These are phyloP conservation scores for Ramaria sp. DNA, from an alignment of 768 basidiomycete genomes.

Conservation along the genomic window DNA sequence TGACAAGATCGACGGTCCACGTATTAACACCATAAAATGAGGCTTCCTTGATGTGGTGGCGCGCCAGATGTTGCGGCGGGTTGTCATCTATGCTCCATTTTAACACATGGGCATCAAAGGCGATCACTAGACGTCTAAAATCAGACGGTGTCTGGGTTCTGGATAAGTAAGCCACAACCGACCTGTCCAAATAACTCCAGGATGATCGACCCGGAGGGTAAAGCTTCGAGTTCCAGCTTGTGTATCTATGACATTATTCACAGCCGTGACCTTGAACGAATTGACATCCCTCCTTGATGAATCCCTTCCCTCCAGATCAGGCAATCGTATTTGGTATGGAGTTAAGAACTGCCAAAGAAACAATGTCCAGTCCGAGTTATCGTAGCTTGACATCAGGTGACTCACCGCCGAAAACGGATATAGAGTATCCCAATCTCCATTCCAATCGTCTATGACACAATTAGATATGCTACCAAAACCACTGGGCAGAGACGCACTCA, in stretches of 20 bases:
- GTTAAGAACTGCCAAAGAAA: conserved; percentile 56
- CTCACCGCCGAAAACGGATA: conserved; percentile 72
- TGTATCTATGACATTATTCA: conserved; percentile 45
- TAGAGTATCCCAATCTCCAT: conserved; percentile 80
- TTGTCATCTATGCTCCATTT: conserved; percentile 73
- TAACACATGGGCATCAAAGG: conserved; percentile 85
- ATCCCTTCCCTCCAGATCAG: conserved; percentile 24
- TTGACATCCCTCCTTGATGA: conserved; percentile 16
- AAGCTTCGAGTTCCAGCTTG: conserved; percentile 56
- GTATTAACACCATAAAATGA: conserved; percentile 72
- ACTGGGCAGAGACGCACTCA: not conserved
- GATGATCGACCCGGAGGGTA: conserved; percentile 62
- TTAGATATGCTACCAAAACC: not conserved
- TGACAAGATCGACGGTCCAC: conserved; percentile 64
- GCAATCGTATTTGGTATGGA: conserved; percentile 68
- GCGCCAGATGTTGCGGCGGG: conserved; percentile 62
- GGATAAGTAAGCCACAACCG: conserved; percentile 12
- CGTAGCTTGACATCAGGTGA: not conserved
- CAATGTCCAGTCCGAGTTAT: not conserved
- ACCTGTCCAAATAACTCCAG: conserved; percentile 83
- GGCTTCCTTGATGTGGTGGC: conserved; percentile 89
- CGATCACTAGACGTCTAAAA: conserved; percentile 42
- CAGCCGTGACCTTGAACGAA: conserved; percentile 43
- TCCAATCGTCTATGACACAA: conserved; percentile 54
- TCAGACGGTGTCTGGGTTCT: not conserved